Evolutionary conservation across 1,139 yeast species (phyloP).

Genomic region (Insectozyma bohioensis): DNA sequence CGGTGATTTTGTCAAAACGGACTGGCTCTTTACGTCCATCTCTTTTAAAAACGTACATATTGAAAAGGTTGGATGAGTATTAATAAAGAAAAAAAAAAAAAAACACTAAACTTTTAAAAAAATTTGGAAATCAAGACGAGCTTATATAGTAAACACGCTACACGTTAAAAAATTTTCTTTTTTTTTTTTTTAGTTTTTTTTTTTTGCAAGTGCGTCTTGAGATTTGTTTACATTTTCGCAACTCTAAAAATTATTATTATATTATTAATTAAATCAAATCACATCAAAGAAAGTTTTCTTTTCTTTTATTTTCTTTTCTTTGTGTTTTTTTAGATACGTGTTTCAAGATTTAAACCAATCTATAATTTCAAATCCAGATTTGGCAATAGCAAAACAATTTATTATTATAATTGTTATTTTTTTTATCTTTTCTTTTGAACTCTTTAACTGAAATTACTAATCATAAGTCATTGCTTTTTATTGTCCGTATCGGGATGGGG

Average conservation of each 20-base stretch:
- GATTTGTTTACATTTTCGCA: slow-evolving; percentile 1
- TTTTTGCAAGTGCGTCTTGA: not conserved
- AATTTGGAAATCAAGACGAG: not conserved
- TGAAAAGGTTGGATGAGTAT: slow-evolving; percentile 3
- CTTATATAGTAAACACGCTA: slow-evolving; percentile 3
- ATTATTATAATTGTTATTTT: not conserved
- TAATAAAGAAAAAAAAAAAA: slow-evolving; percentile 3
- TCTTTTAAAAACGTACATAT: slow-evolving; percentile 56
- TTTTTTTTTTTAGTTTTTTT: not conserved
- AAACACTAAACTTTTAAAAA: not conserved
- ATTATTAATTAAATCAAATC: no score
- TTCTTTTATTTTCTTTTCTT: not conserved
- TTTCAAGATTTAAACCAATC: not conserved
- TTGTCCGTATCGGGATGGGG: no score
- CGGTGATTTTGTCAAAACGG: slow-evolving; percentile 65
- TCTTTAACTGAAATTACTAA: no score
- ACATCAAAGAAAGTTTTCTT: not conserved
- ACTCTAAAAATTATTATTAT: not conserved
- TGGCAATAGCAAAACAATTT: slow-evolving; percentile 1
- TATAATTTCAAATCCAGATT: not conserved
- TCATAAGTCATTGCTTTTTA: no score
- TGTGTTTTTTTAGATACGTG: slow-evolving; percentile 1
- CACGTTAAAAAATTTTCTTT: slow-evolving; percentile 3
- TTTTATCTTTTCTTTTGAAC: no score
- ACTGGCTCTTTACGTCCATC: slow-evolving; percentile 88